phyloP scores from a whole-genome alignment of 306 rosid species.

The Castanea sativa region DNA sequence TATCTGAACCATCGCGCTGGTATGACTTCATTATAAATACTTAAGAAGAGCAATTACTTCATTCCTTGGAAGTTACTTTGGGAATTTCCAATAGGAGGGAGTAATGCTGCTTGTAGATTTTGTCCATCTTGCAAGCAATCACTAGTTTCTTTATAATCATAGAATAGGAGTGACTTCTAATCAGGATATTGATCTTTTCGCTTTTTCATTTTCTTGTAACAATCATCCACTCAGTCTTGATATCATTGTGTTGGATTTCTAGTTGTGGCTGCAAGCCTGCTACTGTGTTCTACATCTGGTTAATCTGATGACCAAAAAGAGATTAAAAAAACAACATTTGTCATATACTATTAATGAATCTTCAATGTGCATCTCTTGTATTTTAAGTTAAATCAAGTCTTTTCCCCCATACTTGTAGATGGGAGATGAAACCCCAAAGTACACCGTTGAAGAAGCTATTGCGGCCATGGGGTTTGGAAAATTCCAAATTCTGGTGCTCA shows the following conservation, averaged over 20 bases:
- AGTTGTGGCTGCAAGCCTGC: not conserved
- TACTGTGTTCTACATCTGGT: not conserved
- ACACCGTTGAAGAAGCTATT: conserved; percentile 90
- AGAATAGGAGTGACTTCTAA: not conserved
- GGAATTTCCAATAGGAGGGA: not conserved
- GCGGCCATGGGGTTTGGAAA: conserved; percentile 75
- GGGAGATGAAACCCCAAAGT: conserved; percentile 40
- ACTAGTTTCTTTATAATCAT: not conserved
- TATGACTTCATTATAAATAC: not conserved
- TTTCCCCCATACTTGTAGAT: conserved; percentile 21
- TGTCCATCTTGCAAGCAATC: not conserved
- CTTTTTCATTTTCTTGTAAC: not conserved
- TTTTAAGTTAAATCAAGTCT: conserved; percentile 12
- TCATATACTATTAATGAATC: not conserved
- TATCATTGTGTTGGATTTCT: not conserved
- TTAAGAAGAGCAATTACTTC: not conserved
- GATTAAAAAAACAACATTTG: not conserved
- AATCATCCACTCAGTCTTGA: not conserved
- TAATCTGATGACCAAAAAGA: not conserved
- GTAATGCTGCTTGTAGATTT: not conserved
- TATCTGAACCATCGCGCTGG: not conserved
- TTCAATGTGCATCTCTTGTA: not conserved
- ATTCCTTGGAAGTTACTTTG: not conserved
- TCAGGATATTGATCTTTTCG: not conserved
- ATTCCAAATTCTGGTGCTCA: conserved; percentile 78